phyloP scores from a whole-genome alignment of 257 asterid genomes.

The Lantana camara region DNA sequence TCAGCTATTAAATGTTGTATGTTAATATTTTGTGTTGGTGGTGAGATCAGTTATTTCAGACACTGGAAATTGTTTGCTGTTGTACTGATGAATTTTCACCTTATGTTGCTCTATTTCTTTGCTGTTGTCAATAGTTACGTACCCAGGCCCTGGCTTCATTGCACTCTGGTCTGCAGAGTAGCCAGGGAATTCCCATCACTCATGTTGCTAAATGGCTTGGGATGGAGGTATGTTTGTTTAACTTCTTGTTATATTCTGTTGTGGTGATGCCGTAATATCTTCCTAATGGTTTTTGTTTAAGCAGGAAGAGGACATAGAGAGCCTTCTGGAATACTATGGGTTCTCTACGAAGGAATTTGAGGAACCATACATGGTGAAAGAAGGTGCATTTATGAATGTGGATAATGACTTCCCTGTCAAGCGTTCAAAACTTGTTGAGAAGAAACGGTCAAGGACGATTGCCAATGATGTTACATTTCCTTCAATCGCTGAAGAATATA shows the following conservation, averaged over 20 bases:
- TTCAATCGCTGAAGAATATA: conserved; percentile 37
- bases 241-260: conserved; percentile 19
- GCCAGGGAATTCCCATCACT: conserved; percentile 88
- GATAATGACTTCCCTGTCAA: conserved; percentile 85
- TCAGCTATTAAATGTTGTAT: conserved; percentile 15
- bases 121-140: conserved; percentile 66
- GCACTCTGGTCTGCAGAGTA: conserved; percentile 85
- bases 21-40: background rate
- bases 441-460: conserved; percentile 68
- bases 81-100: conserved; percentile 19
- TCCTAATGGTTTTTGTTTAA: conserved; percentile 24
- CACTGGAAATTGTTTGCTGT: conserved; percentile 12
- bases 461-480: conserved; percentile 62
- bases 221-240: conserved; percentile 70
- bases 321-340: conserved; percentile 79
- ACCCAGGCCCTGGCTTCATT: conserved; percentile 94
- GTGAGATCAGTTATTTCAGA: conserved; percentile 2
- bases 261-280: conserved; percentile 16
- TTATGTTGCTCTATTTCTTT: conserved; percentile 26
- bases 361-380: conserved; percentile 98
- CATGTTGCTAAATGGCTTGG: conserved; percentile 91
- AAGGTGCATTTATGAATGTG: conserved; percentile 62
- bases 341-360: conserved; percentile 80
- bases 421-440: conserved; percentile 79
- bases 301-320: conserved; percentile 86